Evolutionary conservation across 1,284 basidiomycete genomes (phyloP), one percentile per base, ranked within the genome.

Genomic region (Microstroma glucosiphilum): DNA sequence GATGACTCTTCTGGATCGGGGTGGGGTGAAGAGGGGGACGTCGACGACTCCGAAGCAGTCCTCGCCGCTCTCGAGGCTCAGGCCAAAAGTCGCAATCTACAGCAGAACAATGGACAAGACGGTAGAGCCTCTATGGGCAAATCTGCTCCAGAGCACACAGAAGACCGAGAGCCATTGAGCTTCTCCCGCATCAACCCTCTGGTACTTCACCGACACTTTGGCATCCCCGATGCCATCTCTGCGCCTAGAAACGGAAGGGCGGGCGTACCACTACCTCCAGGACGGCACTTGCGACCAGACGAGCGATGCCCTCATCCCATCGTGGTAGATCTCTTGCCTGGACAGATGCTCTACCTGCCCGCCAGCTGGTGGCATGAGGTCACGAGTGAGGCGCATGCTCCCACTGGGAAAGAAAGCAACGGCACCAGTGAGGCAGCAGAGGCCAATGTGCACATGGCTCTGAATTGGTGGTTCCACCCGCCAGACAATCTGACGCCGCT

Each of bases 391-490:
- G 51, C 74, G 70, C 9, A 12, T 69, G 61, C 8, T 64, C 66
- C 0, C 46, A 40, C 57, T 15, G 17, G 26, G 0, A 55, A 60
- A 25, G 49, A 41, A 13, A 15, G 40, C 19, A n/a, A 53, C 43
- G 19, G 37, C 26, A 51, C 23, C 7, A 30, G 53, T 11, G 56
- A 48, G n/a, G 43, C 56, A 19, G 30, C 49, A 40, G 11, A 48
- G 42, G 59, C 56, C 55, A 56, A 66, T 40, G 69, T 75, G n/a
- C 76, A 78, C 57, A 76, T 76, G 69, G 76, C 76, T 1, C 67
- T 78, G 63, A 78, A 78, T 56, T 78, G 75, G 59, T 78, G 76
- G 76, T 73, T 78, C 62, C 76, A 78, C 56, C 77, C 77, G 25
- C 77, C 75, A 6, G 73, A 73, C 54, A 61, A 72, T 26, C 60